phyloP scores from a whole-genome alignment of 2,329 filamentous ascomycete species.

The Rutstroemia sp. region DNA sequence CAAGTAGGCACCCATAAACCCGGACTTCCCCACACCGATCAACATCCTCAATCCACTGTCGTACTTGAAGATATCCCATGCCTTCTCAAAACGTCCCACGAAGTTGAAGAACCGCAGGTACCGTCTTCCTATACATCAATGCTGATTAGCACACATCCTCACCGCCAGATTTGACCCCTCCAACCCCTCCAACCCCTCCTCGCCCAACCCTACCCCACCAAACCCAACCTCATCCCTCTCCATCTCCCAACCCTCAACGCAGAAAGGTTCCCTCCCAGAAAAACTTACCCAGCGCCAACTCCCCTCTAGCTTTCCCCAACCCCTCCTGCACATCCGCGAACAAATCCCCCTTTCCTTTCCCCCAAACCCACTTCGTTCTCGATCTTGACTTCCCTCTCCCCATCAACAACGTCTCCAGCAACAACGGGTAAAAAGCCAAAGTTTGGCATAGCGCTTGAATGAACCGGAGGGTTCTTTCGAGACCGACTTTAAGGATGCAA shows the following conservation, averaged over 20 bases:
- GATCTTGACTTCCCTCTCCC: slow-evolving; percentile 27
- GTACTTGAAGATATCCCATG: slow-evolving; percentile 36
- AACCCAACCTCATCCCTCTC: not conserved
- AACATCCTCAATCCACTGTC: slow-evolving; percentile 31
- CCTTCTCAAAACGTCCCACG: slow-evolving; percentile 48
- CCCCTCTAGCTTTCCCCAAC: slow-evolving; percentile 32
- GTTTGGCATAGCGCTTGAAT: slow-evolving; percentile 46
- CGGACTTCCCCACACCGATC: slow-evolving; percentile 49
- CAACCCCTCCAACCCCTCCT: not conserved
- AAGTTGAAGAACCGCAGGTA: slow-evolving; percentile 65
- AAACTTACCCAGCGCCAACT: slow-evolving; percentile 36
- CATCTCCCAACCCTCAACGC: not conserved
- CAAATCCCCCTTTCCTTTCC: not conserved
- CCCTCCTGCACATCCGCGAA: slow-evolving; percentile 23
- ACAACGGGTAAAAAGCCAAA: slow-evolving; percentile 36
- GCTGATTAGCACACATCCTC: not conserved
- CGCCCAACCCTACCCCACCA: not conserved
- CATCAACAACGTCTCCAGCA: not conserved
- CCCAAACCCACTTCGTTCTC: slow-evolving; percentile 16
- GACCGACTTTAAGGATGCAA: slow-evolving; percentile 39
- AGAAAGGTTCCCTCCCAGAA: not conserved
- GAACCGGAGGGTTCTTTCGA: slow-evolving; percentile 54
- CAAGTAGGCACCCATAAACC: slow-evolving; percentile 59
- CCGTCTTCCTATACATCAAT: slow-evolving; percentile 40
- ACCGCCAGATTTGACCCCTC: not conserved